Evolutionary conservation across 805 yeast genomes (phyloP).

Genomic region (Ogataea glucozyma): DNA sequence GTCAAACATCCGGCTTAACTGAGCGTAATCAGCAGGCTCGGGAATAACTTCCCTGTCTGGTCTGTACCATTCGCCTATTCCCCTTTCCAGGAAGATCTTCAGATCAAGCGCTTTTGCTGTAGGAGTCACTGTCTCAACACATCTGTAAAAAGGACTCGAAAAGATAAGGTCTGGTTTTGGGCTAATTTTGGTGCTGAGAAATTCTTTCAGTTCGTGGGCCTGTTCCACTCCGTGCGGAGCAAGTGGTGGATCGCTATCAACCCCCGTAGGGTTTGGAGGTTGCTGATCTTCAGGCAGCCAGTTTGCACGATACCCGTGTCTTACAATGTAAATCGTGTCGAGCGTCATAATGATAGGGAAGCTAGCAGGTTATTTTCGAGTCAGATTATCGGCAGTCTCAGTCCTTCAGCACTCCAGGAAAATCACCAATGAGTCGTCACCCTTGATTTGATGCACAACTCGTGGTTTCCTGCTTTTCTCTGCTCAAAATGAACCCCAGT

Average conservation of each 20-base stretch:
- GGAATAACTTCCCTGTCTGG: slow-evolving; percentile 71
- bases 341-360: slow-evolving; percentile 46
- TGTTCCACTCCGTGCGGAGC: slow-evolving; percentile 89
- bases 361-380: not conserved
- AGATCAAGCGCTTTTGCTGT: slow-evolving; percentile 58
- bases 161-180: slow-evolving; percentile 73
- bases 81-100: slow-evolving; percentile 70
- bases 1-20: slow-evolving; percentile 56
- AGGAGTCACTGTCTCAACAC: slow-evolving; percentile 80
- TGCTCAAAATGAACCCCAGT: too few species aligned
- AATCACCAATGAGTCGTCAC: not conserved
- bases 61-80: slow-evolving; percentile 91
- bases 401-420: not conserved
- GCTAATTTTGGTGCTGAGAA: slow-evolving; percentile 42
- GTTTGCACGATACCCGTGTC: slow-evolving; percentile 90
- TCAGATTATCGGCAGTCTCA: not conserved
- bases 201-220: slow-evolving; percentile 74
- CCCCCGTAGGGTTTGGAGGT: slow-evolving; percentile 89
- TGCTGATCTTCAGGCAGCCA: slow-evolving; percentile 83
- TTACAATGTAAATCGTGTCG: slow-evolving; percentile 64
- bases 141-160: slow-evolving; percentile 85
- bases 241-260: slow-evolving; percentile 84
- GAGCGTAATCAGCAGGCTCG: slow-evolving; percentile 55
- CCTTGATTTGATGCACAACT: too few species aligned
- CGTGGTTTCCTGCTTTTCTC: too few species aligned